Evolutionary conservation across 345 rosid species (phyloP).

Genomic region (Durio zibethinus): DNA sequence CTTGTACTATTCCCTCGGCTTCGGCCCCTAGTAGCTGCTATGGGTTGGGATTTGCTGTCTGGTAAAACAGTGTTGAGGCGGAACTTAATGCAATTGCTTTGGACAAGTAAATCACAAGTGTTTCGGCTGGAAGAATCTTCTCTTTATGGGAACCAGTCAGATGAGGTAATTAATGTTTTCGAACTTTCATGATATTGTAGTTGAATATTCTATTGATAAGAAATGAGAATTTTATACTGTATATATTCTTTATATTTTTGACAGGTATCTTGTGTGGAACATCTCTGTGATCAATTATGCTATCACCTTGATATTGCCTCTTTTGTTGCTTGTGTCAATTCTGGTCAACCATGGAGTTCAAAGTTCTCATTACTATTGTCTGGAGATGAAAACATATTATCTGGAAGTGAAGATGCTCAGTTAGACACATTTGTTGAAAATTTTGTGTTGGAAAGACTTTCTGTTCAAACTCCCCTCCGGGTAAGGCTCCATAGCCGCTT

Average conservation of each 20-base stretch:
- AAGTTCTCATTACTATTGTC: constrained; percentile 63
- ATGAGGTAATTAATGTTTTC: constrained; percentile 50
- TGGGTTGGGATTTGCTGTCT: constrained; percentile 94
- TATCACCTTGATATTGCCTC: constrained; percentile 86
- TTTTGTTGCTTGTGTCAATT: constrained; percentile 80
- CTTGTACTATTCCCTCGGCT: constrained; percentile 72
- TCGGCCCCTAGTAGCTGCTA: constrained; percentile 79
- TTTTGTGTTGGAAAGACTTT: constrained; percentile 90
- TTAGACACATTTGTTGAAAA: constrained; percentile 86
- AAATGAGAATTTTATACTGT: background rate
- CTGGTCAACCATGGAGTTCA: constrained; percentile 80
- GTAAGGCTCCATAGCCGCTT: constrained; percentile 36
- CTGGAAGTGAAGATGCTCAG: constrained; percentile 43
- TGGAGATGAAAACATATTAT: constrained; percentile 41
- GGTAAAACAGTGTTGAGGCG: constrained; percentile 70
- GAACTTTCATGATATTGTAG: background rate
- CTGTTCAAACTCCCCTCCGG: constrained; percentile 91
- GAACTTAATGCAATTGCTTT: constrained; percentile 75
- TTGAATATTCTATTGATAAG: constrained; percentile 5
- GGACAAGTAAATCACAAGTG: constrained; percentile 67
- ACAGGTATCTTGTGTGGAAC: constrained; percentile 84
- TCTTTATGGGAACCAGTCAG: constrained; percentile 54
- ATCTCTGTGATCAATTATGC: constrained; percentile 80
- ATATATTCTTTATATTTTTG: constrained; percentile 10
- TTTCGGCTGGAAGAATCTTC: constrained; percentile 73